Base-by-base conservation (phyloP, 305 asterid species). In the Ajuga reptans region DNA sequence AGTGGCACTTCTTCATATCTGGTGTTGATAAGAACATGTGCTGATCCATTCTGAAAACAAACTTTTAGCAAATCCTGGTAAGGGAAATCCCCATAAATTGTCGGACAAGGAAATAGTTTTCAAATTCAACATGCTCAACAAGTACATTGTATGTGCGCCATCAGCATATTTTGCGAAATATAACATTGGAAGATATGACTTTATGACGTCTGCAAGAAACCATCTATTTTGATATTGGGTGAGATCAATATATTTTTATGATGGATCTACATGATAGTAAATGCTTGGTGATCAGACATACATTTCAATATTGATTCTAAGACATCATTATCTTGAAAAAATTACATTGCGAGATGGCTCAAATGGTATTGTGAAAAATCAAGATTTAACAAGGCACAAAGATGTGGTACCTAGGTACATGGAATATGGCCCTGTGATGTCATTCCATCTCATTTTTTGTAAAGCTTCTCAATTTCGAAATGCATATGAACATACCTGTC, bases 201-300 rank as follows among this genome's bases (percentile, higher is more conserved):
- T 54, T 62, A 9, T 62, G 59, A 33, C 60, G 34, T 62, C 49
- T 69, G 49, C 12, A 31, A 51, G 14, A 6, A 41, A 36, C 39
- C 18, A 27, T 27, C 29, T n/a, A 34, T 34, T 8, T 9, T 2
- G 61, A 41, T 41, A 27, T 14, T 31, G 24, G 50, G 27, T 21
- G 1, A 21, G 43, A 43, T 72, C 59, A 57, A 24, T 53, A 29
- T 58, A n/a, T 34, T 59, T 16, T 33, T 70, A 21, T 21, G 2
- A 21, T 21, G 27, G 27, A 21, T 21, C 27, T 21, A 1, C 27
- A 21, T 47, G 10, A 36, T 51, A 1, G 4, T 33, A 12, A 37
- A 24, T 66, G 54, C 70, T 41, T 49, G 68, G 27, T 57, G 65
- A 64, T 45, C 66, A 27, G 72, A 61, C 16, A 27, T 50, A 11